Percentiles rank a stretch among this genome's conserved stretches.
phyloP scores from a whole-genome alignment of 139 green algal species.

The Nannochloris sp. region DNA sequence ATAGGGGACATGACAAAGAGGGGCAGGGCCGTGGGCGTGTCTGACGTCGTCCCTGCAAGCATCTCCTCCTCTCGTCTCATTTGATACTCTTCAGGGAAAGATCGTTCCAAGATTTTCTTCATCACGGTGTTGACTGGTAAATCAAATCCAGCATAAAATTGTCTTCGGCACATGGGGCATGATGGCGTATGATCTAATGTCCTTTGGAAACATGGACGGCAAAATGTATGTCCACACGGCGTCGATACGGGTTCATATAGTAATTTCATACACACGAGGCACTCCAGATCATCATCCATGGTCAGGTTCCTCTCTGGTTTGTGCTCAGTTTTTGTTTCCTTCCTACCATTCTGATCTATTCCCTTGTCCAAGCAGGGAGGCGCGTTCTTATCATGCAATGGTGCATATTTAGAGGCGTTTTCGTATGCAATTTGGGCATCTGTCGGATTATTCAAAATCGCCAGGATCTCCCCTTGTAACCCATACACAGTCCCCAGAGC shows the following conservation, averaged over 20 bases:
- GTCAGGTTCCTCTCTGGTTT: neutral
- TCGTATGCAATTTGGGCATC: constrained; percentile 4
- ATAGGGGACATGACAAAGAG: constrained; percentile 87
- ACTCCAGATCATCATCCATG: constrained; percentile 66
- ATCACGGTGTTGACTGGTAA: constrained; percentile 62
- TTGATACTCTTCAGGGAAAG: constrained; percentile 44
- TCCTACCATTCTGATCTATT: too few relatives aligned
- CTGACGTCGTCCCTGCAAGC: neutral
- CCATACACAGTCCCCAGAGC: neutral
- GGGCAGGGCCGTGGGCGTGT: constrained; percentile 23
- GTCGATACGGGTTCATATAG: constrained; percentile 86
- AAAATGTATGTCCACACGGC: constrained; percentile 81
- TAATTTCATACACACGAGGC: constrained; percentile 77
- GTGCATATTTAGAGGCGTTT: neutral
- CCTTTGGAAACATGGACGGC: constrained; percentile 59
- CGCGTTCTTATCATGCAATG: neutral
- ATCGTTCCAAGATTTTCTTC: constrained; percentile 46
- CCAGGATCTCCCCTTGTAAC: constrained; percentile 32
- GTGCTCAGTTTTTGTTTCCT: too few relatives aligned
- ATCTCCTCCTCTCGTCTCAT: constrained; percentile 13
- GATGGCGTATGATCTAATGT: constrained; percentile 64
- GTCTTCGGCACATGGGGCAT: constrained; percentile 71
- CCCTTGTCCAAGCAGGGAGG: too few relatives aligned
- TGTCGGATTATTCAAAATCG: constrained; percentile 40
- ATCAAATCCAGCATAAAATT: constrained; percentile 38